phyloP scores from a whole-genome alignment of 768 basidiomycete species.

The Chiua virens region DNA sequence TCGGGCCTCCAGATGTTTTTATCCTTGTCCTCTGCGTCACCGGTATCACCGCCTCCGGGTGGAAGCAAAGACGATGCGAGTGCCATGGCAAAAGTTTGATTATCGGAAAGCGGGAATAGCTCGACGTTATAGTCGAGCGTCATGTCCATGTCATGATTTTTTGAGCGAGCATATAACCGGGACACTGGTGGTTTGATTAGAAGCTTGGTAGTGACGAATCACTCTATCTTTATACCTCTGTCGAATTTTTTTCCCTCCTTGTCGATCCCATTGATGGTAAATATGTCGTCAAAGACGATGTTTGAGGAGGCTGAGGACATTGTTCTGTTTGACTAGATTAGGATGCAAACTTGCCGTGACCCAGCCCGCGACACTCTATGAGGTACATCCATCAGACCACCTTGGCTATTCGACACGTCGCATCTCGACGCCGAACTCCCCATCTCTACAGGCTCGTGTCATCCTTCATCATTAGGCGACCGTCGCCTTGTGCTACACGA shows the following conservation, averaged over 20 bases:
- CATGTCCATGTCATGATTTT: slow-evolving; percentile 90
- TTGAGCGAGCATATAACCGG: slow-evolving; percentile 83
- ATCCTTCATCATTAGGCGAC: slow-evolving; percentile 35
- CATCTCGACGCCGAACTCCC: background rate
- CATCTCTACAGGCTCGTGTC: slow-evolving; percentile 14
- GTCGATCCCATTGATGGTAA: slow-evolving; percentile 81
- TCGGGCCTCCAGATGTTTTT: slow-evolving; percentile 83
- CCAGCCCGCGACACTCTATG: too few relatives aligned
- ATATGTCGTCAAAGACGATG: slow-evolving; percentile 93
- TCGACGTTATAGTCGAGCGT: slow-evolving; percentile 95
- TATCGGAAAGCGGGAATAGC: slow-evolving; percentile 69
- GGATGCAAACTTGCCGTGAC: too few relatives aligned
- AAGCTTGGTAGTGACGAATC: background rate
- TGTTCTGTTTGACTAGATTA: background rate
- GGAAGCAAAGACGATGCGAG: slow-evolving; percentile 79
- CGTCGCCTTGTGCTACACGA: slow-evolving; percentile 42
- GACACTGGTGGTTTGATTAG: slow-evolving; percentile 61
- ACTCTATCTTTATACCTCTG: slow-evolving; percentile 57
- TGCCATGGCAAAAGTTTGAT: slow-evolving; percentile 79
- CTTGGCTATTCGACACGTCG: background rate
- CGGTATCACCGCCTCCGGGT: slow-evolving; percentile 49
- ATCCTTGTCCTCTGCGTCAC: slow-evolving; percentile 67
- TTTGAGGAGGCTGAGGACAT: slow-evolving; percentile 65
- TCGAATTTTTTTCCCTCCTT: slow-evolving; percentile 98
- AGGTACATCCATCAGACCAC: background rate